Evolutionary conservation across 1,139 yeast genomes (phyloP).

Genomic region (Diutina siamensis): DNA sequence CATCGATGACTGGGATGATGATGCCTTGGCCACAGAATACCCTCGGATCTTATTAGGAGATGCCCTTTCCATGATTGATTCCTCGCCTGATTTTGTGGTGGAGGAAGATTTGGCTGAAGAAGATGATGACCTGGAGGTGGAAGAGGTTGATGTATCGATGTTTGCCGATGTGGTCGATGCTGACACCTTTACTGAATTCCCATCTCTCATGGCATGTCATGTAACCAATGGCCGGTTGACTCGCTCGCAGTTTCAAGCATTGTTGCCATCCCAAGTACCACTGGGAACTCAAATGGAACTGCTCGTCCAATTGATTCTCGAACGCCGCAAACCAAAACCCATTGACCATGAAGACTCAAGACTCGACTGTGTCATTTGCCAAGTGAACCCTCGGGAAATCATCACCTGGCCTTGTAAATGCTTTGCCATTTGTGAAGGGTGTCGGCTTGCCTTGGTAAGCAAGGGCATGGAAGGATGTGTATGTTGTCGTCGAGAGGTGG

Average conservation of each 20-base stretch:
- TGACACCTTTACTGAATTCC: background rate
- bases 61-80: slow-evolving; percentile 34
- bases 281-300: background rate
- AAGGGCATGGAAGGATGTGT: slow-evolving; percentile 75
- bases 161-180: background rate
- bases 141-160: background rate
- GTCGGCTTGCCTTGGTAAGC: slow-evolving; percentile 65
- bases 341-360: slow-evolving; percentile 10
- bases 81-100: slow-evolving; percentile 23
- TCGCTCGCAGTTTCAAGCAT: background rate
- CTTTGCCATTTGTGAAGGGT: slow-evolving; percentile 75
- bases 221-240: slow-evolving; percentile 2
- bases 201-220: background rate
- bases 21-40: slow-evolving; percentile 15
- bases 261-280: background rate
- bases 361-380: slow-evolving; percentile 71
- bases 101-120: slow-evolving; percentile 13
- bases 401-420: slow-evolving; percentile 93
- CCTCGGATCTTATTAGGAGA: slow-evolving; percentile 17
- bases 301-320: background rate
- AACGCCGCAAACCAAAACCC: background rate
- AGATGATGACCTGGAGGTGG: slow-evolving; percentile 10
- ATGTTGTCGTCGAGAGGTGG: slow-evolving; percentile 69
- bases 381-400: slow-evolving; percentile 58
- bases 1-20: slow-evolving; percentile 17